Conservation (phyloP, 441 rosid species). For the Rhodomyrtus psidioides region DNA sequence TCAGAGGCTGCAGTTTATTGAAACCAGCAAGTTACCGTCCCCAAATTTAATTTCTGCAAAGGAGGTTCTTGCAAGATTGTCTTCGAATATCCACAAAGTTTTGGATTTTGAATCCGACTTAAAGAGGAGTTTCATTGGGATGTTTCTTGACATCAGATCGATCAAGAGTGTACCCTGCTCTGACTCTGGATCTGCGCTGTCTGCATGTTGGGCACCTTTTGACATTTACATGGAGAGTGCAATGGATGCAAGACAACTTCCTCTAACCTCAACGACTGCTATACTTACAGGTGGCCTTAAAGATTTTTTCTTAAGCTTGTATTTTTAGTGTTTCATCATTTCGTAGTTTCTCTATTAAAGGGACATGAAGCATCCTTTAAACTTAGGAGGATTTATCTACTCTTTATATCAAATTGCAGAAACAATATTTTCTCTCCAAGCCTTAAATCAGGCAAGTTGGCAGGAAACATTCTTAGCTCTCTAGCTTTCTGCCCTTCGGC, state of each 20-base stretch:
- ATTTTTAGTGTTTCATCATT: not conserved
- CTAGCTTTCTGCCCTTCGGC: slow-evolving; percentile 71
- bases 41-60: slow-evolving; percentile 22
- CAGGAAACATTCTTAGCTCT: slow-evolving; percentile 67
- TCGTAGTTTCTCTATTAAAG: not conserved
- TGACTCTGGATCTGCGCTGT: slow-evolving; percentile 22
- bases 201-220: slow-evolving; percentile 51
- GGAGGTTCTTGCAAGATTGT: slow-evolving; percentile 30
- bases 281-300: slow-evolving; percentile 35
- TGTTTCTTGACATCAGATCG: slow-evolving; percentile 26
- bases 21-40: slow-evolving; percentile 26
- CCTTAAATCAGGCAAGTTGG: slow-evolving; percentile 55
- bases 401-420: not conserved
- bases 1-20: slow-evolving; percentile 36
- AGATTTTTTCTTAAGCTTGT: not conserved
- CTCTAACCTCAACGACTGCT: slow-evolving; percentile 31
- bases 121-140: slow-evolving; percentile 24
- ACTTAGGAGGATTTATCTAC: not conserved
- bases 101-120: slow-evolving; percentile 27
- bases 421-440: slow-evolving; percentile 3
- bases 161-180: slow-evolving; percentile 23
- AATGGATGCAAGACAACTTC: slow-evolving; percentile 57
- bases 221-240: slow-evolving; percentile 57
- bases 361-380: not conserved
- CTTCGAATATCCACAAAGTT: slow-evolving; percentile 27